Conservation (phyloP, 305 asterid genomes). For the Solanum hybrid region DNA sequence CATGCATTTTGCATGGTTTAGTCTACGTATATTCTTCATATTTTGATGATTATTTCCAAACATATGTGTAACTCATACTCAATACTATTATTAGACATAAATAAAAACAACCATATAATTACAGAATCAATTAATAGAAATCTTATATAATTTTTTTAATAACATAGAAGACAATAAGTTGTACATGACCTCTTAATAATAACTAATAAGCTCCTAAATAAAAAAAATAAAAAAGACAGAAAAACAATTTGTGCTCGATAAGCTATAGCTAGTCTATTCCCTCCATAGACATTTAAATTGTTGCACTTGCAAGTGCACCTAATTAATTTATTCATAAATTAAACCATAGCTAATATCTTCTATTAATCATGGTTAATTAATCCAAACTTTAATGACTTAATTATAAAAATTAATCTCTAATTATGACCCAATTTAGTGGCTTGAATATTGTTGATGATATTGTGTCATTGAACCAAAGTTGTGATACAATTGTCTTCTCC, state of each 20-base stretch:
- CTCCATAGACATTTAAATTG: constrained; percentile 8
- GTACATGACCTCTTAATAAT: background rate
- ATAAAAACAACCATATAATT: background rate
- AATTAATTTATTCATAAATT: background rate
- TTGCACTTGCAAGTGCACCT: constrained; percentile 2
- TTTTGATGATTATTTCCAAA: background rate
- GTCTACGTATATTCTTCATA: background rate
- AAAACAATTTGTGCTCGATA: background rate
- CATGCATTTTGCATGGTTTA: background rate
- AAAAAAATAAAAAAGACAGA: background rate
- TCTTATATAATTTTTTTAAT: background rate
- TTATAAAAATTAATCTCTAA: constrained; percentile 3
- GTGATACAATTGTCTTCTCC: constrained; percentile 28
- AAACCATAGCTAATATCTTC: background rate
- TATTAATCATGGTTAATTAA: background rate
- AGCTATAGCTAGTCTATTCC: background rate
- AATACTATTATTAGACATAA: background rate
- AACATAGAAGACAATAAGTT: background rate
- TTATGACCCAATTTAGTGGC: constrained; percentile 17
- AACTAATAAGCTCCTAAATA: background rate
- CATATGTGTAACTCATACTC: background rate
- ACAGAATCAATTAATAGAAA: background rate
- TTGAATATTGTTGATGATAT: constrained; percentile 30
- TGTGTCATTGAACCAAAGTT: constrained; percentile 16
- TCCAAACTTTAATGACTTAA: background rate